Evolutionary conservation across 169 alveolate species (phyloP), one percentile per base, ranked within the genome.

Genomic region (Prorocentrum cordatum): DNA sequence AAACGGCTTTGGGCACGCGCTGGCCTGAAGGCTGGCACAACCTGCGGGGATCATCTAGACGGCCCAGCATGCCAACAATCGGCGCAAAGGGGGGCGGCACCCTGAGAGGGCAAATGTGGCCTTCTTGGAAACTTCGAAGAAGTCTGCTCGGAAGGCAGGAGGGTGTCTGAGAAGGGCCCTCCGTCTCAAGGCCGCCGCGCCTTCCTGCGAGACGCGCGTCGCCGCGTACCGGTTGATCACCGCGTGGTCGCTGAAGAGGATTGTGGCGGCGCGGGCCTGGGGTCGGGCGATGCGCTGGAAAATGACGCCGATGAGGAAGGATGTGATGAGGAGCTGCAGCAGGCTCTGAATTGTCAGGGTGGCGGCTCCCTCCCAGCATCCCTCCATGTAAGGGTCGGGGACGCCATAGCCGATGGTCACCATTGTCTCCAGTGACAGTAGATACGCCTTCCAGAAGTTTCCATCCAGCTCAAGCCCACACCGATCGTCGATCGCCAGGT

Each of bases 311-410:
- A 75, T 75, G 59, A 75, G 86, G 58, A 75, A 29, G 72, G 86
- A 70, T 36, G 72, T 75, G 12, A 75, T 9, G 31, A 75, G 50
- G 36, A 75, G 27, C 29, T 75, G 50, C 86, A 75, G n/a, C 47
- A 75, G 31, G 20, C 50, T 58, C 59, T 75, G 86, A 14, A 71
- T 50, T 12, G 86, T 75, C 9, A 75, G 71, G n/a, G n/a, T n/a
- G n/a, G n/a, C n/a, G 26, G 86, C 72, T 16, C 86, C 86, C 35
- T 75, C 72, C 86, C 86, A 75, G 59, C 86, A 75, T n/a, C 86
- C 86, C 27, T 75, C 54, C 86, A 75, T 75, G 59, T 75, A 75
- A 7, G 86, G 86, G 62, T 75, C 86, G 0, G 86, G 86, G 6
- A 75, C 68, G 2, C 86, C 86, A 24, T 75, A 75, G 58, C 86